Percentiles rank a stretch among this genome's conserved stretches.
Conservation (phyloP, 2,329 filamentous ascomycete species). For the Falciphora oryzae region DNA sequence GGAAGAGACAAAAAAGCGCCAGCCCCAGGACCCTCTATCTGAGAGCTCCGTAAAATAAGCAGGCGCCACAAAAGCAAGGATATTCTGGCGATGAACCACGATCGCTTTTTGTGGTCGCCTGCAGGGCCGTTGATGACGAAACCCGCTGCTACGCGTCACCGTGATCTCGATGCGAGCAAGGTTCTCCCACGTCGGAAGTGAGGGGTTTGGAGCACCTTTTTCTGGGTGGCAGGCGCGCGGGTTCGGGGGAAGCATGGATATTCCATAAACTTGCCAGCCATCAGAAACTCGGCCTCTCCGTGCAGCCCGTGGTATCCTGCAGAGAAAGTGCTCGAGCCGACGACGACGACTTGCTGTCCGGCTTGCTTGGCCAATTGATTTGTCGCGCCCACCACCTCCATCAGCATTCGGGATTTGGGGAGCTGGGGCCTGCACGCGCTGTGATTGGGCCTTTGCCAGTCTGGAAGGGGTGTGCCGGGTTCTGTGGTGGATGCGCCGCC, state of each 20-base stretch:
- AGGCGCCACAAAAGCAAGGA: background rate
- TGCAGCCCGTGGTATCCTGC: no score
- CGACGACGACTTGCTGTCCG: no score
- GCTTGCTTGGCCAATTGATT: no score
- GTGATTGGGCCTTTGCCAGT: no score
- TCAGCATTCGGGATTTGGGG: no score
- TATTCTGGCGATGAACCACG: background rate
- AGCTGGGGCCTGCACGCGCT: no score
- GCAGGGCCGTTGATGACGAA: slow-evolving; percentile 1
- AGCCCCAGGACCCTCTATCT: background rate
- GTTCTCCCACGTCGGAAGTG: background rate
- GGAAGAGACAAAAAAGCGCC: background rate
- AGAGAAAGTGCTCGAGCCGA: no score
- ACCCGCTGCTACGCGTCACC: background rate
- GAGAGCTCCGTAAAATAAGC: background rate
- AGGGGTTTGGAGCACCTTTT: background rate
- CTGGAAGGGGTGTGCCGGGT: background rate
- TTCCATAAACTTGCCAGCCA: no score
- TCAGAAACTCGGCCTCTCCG: no score
- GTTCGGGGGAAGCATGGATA: no score
- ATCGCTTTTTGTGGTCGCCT: background rate
- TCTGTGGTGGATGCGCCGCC: background rate
- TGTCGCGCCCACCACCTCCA: no score
- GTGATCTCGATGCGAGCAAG: background rate
- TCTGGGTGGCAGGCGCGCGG: background rate